These are phyloP conservation scores for Aristolochia californica DNA, from an alignment of 164 flowering plant species.

Conservation along the genomic window DNA sequence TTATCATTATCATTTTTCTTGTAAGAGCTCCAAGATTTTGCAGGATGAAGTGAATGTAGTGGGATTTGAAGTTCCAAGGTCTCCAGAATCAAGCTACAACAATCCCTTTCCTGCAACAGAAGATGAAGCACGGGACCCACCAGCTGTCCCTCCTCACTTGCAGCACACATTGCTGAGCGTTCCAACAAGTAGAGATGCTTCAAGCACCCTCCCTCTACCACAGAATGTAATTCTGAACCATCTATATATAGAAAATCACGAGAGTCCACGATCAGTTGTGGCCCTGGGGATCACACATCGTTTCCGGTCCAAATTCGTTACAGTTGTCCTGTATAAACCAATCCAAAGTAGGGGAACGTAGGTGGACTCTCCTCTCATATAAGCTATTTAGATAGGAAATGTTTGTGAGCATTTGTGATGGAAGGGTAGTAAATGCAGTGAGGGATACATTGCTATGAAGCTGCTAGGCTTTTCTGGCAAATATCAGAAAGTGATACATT, in stretches of 20 bases:
- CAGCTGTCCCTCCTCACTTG: conserved; percentile 72
- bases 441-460: too few species aligned
- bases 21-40: conserved; percentile 5
- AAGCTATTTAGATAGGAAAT: too few species aligned
- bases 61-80: conserved; percentile 81
- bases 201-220: conserved; percentile 48
- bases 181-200: conserved; percentile 39
- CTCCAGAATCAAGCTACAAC: conserved; percentile 87
- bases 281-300: conserved; percentile 91
- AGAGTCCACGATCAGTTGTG: conserved; percentile 57
- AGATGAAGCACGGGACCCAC: conserved; percentile 82
- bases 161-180: conserved; percentile 52
- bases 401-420: too few species aligned
- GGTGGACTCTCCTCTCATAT: background rate
- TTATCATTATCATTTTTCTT: too few species aligned
- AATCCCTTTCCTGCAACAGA: conserved; percentile 51
- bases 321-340: conserved; percentile 82
- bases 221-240: conserved; percentile 74
- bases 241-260: conserved; percentile 83
- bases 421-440: too few species aligned
- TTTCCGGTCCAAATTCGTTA: conserved; percentile 66
- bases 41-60: conserved; percentile 66
- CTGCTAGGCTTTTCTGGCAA: too few species aligned
- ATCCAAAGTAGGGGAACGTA: conserved; percentile 52
- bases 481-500: too few species aligned